Evolutionary conservation across 2,329 filamentous ascomycete species (phyloP), one percentile per base, ranked within the genome.

Genomic region (Sporothrix dimorphospora): DNA sequence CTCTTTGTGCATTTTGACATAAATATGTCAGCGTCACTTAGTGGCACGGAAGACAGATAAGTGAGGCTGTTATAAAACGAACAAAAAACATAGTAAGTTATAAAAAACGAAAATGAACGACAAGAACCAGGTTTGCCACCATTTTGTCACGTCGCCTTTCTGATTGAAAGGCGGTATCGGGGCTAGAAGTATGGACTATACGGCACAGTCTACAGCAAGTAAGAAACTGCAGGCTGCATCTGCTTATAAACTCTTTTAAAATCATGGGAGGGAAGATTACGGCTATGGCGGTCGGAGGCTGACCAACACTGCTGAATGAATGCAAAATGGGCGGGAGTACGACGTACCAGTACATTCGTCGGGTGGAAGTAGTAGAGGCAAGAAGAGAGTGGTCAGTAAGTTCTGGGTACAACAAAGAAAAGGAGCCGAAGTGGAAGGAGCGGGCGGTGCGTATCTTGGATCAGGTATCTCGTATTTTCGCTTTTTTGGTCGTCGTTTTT

Each of bases 211-310:
- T 5, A 49, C n/a, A 45, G 3, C 6, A 9, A 42, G 21, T 7
- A 45, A 42, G 34, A 14, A 21, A 21, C 34, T 8, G 19, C 19
- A 4, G 4, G 8, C 19, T 16, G 57, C 34, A 34, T 14, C n/a
- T 21, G 57, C 57, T 66, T 49, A 49, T 49, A 66, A 30, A 49
- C 6, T 30, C 61, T 49, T 49, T 11, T 49, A n/a, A 49, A 66
- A 34, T 12, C 21, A 49, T 12, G 40, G 40, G 38, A 24, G n/a
- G 21, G 4, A 59, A 42, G n/a, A 2, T 42, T 42, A 38, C n/a
- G n/a, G 59, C 34, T 63, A 63, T 14, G 34, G 57, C 34, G 38
- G 59, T 4, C 45, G 16, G 45, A 49, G 45, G 16, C 19, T 16
- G 19, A n/a, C 45, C 45, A 19, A 19, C 19, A 19, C 8, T 42